phyloP scores from a whole-genome alignment of 176 grass and related monocot species.

The Coix lacrymajobi region DNA sequence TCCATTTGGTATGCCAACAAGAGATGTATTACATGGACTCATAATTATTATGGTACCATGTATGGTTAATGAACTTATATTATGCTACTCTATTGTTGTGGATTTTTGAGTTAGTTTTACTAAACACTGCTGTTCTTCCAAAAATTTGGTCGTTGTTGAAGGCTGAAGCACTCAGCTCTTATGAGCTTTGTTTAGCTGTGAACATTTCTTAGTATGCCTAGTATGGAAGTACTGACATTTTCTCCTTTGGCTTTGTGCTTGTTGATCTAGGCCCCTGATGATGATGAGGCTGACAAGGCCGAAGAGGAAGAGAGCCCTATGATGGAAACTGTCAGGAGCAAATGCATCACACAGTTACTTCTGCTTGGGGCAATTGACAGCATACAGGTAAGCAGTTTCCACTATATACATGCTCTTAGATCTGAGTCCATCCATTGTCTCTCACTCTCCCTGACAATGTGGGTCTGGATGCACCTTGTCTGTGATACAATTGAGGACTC shows the following conservation, averaged over 20 bases:
- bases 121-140: neutral
- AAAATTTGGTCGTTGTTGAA: conserved; percentile 3
- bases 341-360: conserved; percentile 93
- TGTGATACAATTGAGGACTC: neutral
- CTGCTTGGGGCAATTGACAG: conserved; percentile 84
- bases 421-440: neutral
- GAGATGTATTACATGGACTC: neutral
- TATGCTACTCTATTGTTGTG: conserved; percentile 3
- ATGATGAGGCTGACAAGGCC: conserved; percentile 46
- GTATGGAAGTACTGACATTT: conserved; percentile 9
- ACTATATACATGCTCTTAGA: neutral
- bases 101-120: neutral
- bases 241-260: conserved; percentile 26
- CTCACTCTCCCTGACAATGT: neutral
- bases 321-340: conserved; percentile 96
- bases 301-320: conserved; percentile 72
- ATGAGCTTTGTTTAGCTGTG: neutral
- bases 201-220: neutral
- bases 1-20: neutral
- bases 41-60: conserved; percentile 3
- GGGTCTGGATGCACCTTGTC: neutral
- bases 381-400: conserved; percentile 72
- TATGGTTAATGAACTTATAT: neutral
- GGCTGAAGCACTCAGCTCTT: neutral
- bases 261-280: conserved; percentile 52